These are phyloP conservation scores for Flaveria bidentis DNA, from an alignment of 129 eudicot genomes.

Conservation along the genomic window DNA sequence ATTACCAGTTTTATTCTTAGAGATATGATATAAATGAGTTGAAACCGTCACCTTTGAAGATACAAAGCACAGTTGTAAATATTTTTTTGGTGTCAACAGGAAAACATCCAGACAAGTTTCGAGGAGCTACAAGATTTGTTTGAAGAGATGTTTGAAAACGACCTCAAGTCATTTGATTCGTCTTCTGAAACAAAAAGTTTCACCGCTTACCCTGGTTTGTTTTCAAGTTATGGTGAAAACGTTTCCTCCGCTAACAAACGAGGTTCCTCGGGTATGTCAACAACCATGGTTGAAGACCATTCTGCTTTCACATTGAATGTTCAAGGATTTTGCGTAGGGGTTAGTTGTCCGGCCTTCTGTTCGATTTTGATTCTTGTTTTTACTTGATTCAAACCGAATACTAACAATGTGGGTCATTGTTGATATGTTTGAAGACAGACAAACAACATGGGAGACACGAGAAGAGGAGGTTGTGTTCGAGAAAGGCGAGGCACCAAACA, in stretches of 20 bases:
- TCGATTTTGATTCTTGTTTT: not conserved
- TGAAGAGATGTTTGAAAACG: conserved; percentile 65
- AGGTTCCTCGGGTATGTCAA: conserved; percentile 40
- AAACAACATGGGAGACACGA: conserved; percentile 6
- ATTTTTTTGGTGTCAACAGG: conserved; percentile 40
- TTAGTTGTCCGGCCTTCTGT: conserved; percentile 17
- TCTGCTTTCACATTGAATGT: conserved; percentile 32
- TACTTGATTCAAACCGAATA: not conserved
- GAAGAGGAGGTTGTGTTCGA: conserved; percentile 20
- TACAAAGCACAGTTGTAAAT: not conserved
- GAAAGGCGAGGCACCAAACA: conserved; percentile 19
- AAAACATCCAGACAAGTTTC: conserved; percentile 48
- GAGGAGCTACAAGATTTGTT: conserved; percentile 65
- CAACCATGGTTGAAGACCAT: conserved; percentile 24
- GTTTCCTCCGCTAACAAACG: conserved; percentile 42
- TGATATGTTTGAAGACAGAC: conserved; percentile 18
- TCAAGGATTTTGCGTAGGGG: conserved; percentile 63
- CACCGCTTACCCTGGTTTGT: conserved; percentile 32
- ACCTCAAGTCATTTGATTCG: conserved; percentile 32
- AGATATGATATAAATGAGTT: not conserved
- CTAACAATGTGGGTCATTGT: not conserved
- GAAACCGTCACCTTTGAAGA: not conserved
- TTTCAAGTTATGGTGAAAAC: conserved; percentile 33
- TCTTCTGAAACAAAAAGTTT: conserved; percentile 40
- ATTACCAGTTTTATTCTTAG: no score